These are phyloP conservation scores for Terfezia boudieri DNA, from an alignment of 495 filamentous ascomycete genomes.

Conservation along the genomic window DNA sequence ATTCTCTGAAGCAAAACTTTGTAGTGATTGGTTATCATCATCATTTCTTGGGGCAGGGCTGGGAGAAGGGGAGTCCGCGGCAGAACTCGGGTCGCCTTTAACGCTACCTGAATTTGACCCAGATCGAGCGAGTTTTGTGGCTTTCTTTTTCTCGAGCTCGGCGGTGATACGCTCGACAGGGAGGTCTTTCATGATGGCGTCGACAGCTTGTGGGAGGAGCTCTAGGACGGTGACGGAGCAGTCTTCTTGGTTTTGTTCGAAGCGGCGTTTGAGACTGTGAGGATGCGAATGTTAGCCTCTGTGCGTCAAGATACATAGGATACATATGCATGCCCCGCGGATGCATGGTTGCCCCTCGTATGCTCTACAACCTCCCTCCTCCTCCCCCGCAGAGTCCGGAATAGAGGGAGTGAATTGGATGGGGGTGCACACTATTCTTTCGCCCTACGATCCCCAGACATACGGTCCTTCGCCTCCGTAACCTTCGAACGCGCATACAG, in stretches of 20 bases:
- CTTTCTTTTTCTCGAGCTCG: slow-evolving; percentile 85
- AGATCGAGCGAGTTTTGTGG: slow-evolving; percentile 30
- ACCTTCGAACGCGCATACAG: slow-evolving; percentile 81
- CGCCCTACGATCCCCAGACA: slow-evolving; percentile 84
- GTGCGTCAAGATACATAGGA: not conserved
- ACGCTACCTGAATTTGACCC: not conserved
- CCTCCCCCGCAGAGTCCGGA: not conserved
- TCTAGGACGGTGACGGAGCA: slow-evolving; percentile 95
- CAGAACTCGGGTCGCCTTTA: not conserved
- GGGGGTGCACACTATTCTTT: slow-evolving; percentile 63
- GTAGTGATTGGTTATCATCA: slow-evolving; percentile 15
- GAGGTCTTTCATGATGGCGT: slow-evolving; percentile 67
- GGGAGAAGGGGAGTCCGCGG: not conserved
- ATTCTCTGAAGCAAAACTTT: slow-evolving; percentile 17
- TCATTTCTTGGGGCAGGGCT: slow-evolving; percentile 3
- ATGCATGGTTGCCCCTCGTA: not conserved
- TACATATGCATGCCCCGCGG: not conserved
- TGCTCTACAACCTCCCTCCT: not conserved
- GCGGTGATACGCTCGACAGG: slow-evolving; percentile 75
- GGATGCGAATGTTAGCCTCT: not conserved
- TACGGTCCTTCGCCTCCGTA: slow-evolving; percentile 75
- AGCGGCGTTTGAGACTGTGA: slow-evolving; percentile 65
- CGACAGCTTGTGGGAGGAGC: slow-evolving; percentile 72
- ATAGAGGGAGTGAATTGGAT: no score
- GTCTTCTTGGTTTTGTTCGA: slow-evolving; percentile 96